Conservation (phyloP, 2,329 filamentous ascomycete species). For the Talaromyces amestolkiae region DNA sequence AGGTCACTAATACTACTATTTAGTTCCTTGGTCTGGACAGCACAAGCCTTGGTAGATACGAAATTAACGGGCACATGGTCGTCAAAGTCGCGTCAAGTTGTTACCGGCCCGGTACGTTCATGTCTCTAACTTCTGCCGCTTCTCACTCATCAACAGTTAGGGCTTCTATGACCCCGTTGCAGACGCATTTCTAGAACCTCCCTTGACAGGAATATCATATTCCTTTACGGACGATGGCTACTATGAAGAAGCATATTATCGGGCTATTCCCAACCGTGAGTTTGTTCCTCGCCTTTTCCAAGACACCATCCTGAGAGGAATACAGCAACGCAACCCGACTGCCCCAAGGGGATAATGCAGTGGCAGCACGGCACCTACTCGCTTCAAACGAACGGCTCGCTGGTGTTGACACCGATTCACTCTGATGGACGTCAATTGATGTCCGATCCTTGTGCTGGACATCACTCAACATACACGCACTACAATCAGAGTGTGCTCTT, state of each 20-base stretch:
- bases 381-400: slow-evolving; percentile 56
- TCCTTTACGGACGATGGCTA: slow-evolving; percentile 67
- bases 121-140: slow-evolving; percentile 25
- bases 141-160: slow-evolving; percentile 38
- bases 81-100: slow-evolving; percentile 66
- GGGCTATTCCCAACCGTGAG: slow-evolving; percentile 67
- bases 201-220: slow-evolving; percentile 67
- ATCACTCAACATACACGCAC: slow-evolving; percentile 59
- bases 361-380: slow-evolving; percentile 69
- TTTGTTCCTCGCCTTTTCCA: slow-evolving; percentile 22
- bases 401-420: slow-evolving; percentile 59
- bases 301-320: slow-evolving; percentile 19
- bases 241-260: slow-evolving; percentile 69
- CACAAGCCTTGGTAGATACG: slow-evolving; percentile 44
- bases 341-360: slow-evolving; percentile 65
- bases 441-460: slow-evolving; percentile 62
- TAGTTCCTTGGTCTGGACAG: slow-evolving; percentile 37
- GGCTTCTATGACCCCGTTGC: slow-evolving; percentile 67
- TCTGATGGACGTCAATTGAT: slow-evolving; percentile 67
- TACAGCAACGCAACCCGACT: slow-evolving; percentile 58
- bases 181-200: slow-evolving; percentile 65
- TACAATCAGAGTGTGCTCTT: slow-evolving; percentile 66
- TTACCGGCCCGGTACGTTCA: slow-evolving; percentile 63
- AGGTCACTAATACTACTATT: slow-evolving; percentile 30
- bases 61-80: slow-evolving; percentile 69